These are phyloP conservation scores for Xylariaceae sp. DNA, from an alignment of 2,329 filamentous ascomycete species.

Conservation along the genomic window DNA sequence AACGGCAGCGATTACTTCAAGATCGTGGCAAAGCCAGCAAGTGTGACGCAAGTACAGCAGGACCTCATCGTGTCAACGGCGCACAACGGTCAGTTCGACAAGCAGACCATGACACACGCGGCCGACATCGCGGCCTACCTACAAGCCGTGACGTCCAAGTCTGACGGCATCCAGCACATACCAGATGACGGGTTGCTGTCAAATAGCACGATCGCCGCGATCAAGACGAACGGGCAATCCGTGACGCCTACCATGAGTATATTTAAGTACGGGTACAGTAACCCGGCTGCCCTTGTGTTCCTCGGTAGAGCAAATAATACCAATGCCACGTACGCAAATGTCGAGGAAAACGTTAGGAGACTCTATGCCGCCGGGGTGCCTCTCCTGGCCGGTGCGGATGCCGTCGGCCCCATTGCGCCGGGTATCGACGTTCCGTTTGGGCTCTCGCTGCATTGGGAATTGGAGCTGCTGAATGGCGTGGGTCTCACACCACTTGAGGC, in stretches of 20 bases:
- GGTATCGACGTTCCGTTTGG: conserved; percentile 32
- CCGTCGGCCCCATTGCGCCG: conserved; percentile 29
- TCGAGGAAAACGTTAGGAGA: conserved; percentile 52
- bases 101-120: too few relatives aligned
- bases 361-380: conserved; percentile 39
- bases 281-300: conserved; percentile 28
- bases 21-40: too few relatives aligned
- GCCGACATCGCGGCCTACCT: too few relatives aligned
- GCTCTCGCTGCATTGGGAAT: conserved; percentile 37
- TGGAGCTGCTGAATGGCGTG: conserved; percentile 36
- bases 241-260: conserved; percentile 36
- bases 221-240: conserved; percentile 29
- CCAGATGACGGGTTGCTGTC: conserved; percentile 34
- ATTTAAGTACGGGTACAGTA: conserved; percentile 35
- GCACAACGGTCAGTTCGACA: too few relatives aligned
- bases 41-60: too few relatives aligned
- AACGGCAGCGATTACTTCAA: too few relatives aligned
- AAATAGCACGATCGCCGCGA: conserved; percentile 17
- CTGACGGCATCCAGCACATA: conserved; percentile 37
- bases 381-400: conserved; percentile 44
- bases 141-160: conserved; percentile 27
- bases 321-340: conserved; percentile 47
- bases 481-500: conserved; percentile 38
- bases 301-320: conserved; percentile 26
- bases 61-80: too few relatives aligned